Percentiles rank a stretch among this genome's conserved stretches.
Conservation (phyloP, 805 yeast species). For the Candida cerambycidarum region DNA sequence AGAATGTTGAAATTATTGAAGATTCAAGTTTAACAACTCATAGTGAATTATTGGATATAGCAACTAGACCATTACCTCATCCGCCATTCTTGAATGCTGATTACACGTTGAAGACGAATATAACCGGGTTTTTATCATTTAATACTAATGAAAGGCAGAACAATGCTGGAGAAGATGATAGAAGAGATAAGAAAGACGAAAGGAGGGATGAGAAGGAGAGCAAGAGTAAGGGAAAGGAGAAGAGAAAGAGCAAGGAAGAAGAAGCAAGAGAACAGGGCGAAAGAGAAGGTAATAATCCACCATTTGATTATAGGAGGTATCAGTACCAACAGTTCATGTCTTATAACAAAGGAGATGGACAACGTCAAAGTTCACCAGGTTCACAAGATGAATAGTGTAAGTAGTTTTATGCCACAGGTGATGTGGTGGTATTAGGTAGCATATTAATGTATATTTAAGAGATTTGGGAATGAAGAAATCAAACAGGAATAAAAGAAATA, state of each 20-base stretch:
- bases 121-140: conserved; percentile 32
- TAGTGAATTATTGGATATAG: conserved; percentile 13
- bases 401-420: too few relatives aligned
- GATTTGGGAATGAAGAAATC: too few relatives aligned
- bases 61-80: conserved; percentile 27
- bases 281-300: too few relatives aligned
- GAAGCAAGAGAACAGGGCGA: neutral
- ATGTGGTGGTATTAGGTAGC: too few relatives aligned
- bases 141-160: conserved; percentile 15
- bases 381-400: too few relatives aligned
- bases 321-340: neutral
- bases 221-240: too few relatives aligned
- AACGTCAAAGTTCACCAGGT: too few relatives aligned
- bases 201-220: neutral
- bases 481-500: too few relatives aligned
- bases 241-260: neutral
- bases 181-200: neutral
- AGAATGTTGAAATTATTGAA: conserved; percentile 39
- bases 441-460: too few relatives aligned
- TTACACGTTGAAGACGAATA: conserved; percentile 28
- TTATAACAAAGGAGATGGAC: too few relatives aligned
- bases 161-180: conserved; percentile 3
- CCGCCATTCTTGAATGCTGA: conserved; percentile 31
- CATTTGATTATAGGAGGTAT: conserved; percentile 4
- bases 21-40: conserved; percentile 19